These are phyloP conservation scores for Myxozyma nipponensis DNA, from an alignment of 805 yeast genomes.

Conservation along the genomic window DNA sequence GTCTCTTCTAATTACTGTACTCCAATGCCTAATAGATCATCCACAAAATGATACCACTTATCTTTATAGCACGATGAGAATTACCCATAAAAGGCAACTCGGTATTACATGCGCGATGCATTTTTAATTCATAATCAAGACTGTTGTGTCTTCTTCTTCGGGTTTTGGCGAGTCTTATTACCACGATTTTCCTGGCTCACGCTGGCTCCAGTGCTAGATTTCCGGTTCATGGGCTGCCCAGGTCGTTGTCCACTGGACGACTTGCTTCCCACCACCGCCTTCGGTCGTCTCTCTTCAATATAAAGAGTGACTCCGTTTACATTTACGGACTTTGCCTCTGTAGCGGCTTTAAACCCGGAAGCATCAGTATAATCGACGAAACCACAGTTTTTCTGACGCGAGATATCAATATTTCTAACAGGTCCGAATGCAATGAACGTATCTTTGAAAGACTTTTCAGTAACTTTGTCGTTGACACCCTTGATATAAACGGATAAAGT, in stretches of 20 bases:
- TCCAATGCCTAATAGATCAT: no score
- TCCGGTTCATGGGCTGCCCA: neutral
- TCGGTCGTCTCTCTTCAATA: slow-evolving; percentile 37
- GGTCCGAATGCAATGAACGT: slow-evolving; percentile 36
- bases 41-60: no score
- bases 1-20: no score
- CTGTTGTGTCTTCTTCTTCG: neutral
- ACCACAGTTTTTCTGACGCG: slow-evolving; percentile 35
- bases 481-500: slow-evolving; percentile 39
- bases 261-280: slow-evolving; percentile 14
- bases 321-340: slow-evolving; percentile 33
- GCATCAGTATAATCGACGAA: slow-evolving; percentile 40
- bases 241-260: neutral
- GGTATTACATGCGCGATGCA: no score
- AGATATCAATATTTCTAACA: slow-evolving; percentile 37
- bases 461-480: slow-evolving; percentile 33
- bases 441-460: slow-evolving; percentile 31
- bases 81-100: no score
- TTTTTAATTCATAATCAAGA: no score
- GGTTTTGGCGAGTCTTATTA: neutral
- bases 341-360: slow-evolving; percentile 33
- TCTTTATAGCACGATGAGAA: no score
- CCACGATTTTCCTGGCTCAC: neutral
- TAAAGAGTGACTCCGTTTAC: slow-evolving; percentile 30
- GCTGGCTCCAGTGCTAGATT: neutral